phyloP scores from a whole-genome alignment of 805 yeast genomes.

The Priceomyces medius region DNA sequence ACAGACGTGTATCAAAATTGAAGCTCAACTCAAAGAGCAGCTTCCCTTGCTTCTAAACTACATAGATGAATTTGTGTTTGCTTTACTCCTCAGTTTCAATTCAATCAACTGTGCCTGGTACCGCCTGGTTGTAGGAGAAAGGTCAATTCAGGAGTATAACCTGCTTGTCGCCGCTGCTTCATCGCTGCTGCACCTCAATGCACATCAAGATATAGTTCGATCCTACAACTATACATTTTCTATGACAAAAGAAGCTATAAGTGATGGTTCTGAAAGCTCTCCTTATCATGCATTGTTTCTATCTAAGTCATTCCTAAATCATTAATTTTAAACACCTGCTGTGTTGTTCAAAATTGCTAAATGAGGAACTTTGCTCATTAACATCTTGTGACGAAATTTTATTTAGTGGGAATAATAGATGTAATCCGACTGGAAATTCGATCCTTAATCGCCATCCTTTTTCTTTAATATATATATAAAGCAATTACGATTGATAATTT shows the following conservation, averaged over 20 bases:
- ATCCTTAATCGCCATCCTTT: constrained; percentile 9
- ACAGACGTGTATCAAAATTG: constrained; percentile 10
- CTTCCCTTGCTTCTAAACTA: constrained; percentile 10
- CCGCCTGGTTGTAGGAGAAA: constrained; percentile 14
- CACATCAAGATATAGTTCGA: constrained; percentile 6
- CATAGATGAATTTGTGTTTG: constrained; percentile 7
- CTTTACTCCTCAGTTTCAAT: constrained; percentile 9
- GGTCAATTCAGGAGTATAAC: constrained; percentile 15
- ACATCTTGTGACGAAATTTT: constrained; percentile 6
- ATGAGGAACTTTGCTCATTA: not conserved
- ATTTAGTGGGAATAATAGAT: constrained; percentile 3
- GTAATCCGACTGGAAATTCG: constrained; percentile 5
- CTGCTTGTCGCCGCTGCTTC: constrained; percentile 1
- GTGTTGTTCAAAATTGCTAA: not conserved
- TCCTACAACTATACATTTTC: constrained; percentile 2
- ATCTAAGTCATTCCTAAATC: not conserved
- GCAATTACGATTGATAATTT: constrained; percentile 3
- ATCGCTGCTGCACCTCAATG: not conserved
- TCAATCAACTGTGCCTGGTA: constrained; percentile 15
- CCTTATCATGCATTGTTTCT: not conserved
- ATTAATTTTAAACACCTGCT: not conserved
- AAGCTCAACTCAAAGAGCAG: constrained; percentile 8
- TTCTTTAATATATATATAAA: constrained; percentile 1
- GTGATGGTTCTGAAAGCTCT: not conserved
- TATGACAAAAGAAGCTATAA: constrained; percentile 3